Evolutionary conservation across 2,329 filamentous ascomycete species (phyloP), one percentile per base, ranked within the genome.

Genomic region (Fusarium setosum): DNA sequence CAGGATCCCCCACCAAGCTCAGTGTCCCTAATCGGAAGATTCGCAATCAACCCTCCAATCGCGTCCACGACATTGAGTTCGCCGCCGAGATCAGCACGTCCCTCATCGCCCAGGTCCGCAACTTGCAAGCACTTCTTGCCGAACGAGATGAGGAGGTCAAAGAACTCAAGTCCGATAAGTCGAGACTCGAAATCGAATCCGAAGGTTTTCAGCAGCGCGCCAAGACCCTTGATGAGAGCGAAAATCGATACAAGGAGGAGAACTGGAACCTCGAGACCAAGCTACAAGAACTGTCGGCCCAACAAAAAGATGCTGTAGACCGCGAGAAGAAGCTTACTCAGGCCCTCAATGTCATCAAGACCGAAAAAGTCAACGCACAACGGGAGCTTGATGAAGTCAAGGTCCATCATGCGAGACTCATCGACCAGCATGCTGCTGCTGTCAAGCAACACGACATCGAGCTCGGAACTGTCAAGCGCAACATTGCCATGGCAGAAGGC

Each of bases 31-130:
- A 92, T 69, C 88, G 95, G 69, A 96, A 94, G 76, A 87, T 96
- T 75, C 88, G 96, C 56, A 98, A 98, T 71, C 95, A 97, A 75
- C 92, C 93, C 3, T 88, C 91, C 10, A 96, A 90, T 74, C 90
- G 94, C 50, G 90, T 97, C 12, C 94, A 98, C 75, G 96, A 99
- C 74, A 97, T 99, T 74, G 94, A 97, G 72, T 97, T 99, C 74
- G 96, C 95, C n/a, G 94, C 96, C 49, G 95, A 99, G 75, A 97
- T 99, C 72, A 97, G 94, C 74, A 97, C 93, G 6, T 97, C 94
- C 3, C 84, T 99, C 50, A 90, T 99, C 50, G 90, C 92, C n/a
- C 96, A 98, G 80, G 92, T 99, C 49, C 91, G 96, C 63, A 94
- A 96, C 74, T 81, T 99, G 54, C 96, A 99, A 77, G 86, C 90